Evolutionary conservation across 2,329 filamentous ascomycete genomes (phyloP), one percentile per base, ranked within the genome.

Genomic region (Cryphonectria carpinicola): DNA sequence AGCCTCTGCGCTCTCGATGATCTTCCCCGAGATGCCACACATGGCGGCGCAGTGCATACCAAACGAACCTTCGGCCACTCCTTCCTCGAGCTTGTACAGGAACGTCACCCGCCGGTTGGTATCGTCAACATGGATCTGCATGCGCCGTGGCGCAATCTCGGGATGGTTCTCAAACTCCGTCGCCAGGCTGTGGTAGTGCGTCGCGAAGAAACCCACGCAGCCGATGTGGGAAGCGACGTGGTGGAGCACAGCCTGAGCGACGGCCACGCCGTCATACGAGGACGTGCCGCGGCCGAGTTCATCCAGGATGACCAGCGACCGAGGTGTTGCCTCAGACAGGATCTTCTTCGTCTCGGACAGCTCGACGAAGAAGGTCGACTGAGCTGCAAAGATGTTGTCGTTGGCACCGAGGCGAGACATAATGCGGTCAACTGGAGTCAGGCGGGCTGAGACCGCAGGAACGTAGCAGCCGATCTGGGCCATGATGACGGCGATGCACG

Each of bases 41-140:
- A 99, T 99, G 72, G 94, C 92, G 0, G 96, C 96, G 79, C 96
- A 99, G 80, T 99, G 96, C 96, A 99, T 99, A 76, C 96, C 96
- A 78, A 98, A 99, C 77, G 93, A 97, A 22, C 96, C 96, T 80
- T 98, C 95, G 0, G 96, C 96, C 13, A 98, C 94, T 1, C 96
- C 96, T 19, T 93, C 89, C 81, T 98, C 96, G 0, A 99, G 88
- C 77, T 93, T 95, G 83, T 99, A 99, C 69, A 99, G 80, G 82
- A 99, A 99, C 0, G 95, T 98, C n/a, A 99, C 90, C n/a, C 91
- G 90, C 35, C 93, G 88, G 70, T 93, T 88, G 63, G 87, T 88
- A 5, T 96, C 93, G 74, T 99, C 95, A 1, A 99, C 96, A 70
- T 95, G 89, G 71, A 99, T 98, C 73, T 93, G 92, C 96, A 99